Conservation (phyloP, 2,329 filamentous ascomycete species). For the Arthrobotrys sphaeroides region DNA sequence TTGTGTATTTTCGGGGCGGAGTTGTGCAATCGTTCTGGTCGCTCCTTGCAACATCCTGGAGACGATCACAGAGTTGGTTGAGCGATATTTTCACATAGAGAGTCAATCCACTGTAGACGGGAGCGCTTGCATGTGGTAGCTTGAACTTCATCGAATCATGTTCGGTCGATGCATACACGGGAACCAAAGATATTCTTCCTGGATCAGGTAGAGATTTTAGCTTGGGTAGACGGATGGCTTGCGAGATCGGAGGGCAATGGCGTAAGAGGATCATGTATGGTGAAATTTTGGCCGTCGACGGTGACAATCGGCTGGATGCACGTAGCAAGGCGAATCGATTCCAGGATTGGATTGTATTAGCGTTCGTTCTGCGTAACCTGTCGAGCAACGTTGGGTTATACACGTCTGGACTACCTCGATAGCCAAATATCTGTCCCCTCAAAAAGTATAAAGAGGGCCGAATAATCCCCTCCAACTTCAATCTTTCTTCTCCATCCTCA, state of each 20-base stretch:
- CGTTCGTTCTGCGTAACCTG: not conserved
- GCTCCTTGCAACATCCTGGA: not conserved
- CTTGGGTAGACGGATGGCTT: not conserved
- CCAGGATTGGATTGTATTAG: not conserved
- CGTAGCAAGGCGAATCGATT: not conserved
- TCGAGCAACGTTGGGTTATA: not conserved
- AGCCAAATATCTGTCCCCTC: not conserved
- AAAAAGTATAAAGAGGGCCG: constrained; percentile 18
- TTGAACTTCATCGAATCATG: not conserved
- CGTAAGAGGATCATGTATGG: too few relatives aligned
- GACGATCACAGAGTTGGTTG: not conserved
- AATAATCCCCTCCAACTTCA: not conserved
- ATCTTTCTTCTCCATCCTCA: constrained; percentile 18
- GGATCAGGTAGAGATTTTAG: not conserved
- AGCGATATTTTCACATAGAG: not conserved
- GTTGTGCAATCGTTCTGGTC: not conserved
- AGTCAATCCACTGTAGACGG: not conserved
- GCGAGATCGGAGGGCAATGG: not conserved
- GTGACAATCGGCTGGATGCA: not conserved
- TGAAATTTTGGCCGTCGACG: not conserved
- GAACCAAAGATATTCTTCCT: not conserved
- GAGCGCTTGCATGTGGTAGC: not conserved
- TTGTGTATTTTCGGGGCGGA: not conserved
- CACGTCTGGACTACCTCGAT: not conserved
- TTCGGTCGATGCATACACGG: not conserved